These are phyloP conservation scores for Silene conica DNA, from an alignment of 148 eudicot genomes.

Conservation along the genomic window DNA sequence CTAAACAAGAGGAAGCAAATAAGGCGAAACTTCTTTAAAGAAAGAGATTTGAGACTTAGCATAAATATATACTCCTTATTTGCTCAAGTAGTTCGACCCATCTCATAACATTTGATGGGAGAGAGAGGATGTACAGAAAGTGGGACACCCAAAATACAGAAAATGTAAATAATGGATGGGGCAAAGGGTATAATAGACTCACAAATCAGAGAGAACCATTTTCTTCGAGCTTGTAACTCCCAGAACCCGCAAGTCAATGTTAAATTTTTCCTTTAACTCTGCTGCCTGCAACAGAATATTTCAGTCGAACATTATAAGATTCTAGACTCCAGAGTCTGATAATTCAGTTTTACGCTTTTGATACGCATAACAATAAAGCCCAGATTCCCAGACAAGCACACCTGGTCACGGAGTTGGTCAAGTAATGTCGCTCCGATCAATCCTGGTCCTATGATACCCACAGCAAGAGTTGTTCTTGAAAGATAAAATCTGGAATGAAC, in stretches of 20 bases:
- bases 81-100: not conserved
- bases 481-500: constrained; percentile 96
- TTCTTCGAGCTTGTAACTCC: constrained; percentile 76
- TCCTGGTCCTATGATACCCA: constrained; percentile 98
- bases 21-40: not conserved
- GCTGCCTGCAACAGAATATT: constrained; percentile 54
- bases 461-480: constrained; percentile 83
- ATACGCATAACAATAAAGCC: not conserved
- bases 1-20: constrained; percentile 28
- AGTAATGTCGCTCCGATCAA: constrained; percentile 91
- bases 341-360: not conserved
- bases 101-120: not conserved
- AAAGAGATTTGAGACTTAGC: not conserved
- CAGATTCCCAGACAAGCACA: constrained; percentile 7
- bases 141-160: not conserved
- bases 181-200: constrained; percentile 28
- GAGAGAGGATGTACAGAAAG: not conserved
- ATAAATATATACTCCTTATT: not conserved
- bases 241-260: constrained; percentile 93
- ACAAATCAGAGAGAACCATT: constrained; percentile 89
- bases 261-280: constrained; percentile 77
- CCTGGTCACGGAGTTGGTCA: constrained; percentile 96
- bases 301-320: not conserved
- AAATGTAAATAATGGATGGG: not conserved
- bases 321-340: not conserved